Percentiles rank a stretch among this genome's conserved stretches.
phyloP scores from a whole-genome alignment of 768 basidiomycete genomes.

The Kwoniella botswanensis region DNA sequence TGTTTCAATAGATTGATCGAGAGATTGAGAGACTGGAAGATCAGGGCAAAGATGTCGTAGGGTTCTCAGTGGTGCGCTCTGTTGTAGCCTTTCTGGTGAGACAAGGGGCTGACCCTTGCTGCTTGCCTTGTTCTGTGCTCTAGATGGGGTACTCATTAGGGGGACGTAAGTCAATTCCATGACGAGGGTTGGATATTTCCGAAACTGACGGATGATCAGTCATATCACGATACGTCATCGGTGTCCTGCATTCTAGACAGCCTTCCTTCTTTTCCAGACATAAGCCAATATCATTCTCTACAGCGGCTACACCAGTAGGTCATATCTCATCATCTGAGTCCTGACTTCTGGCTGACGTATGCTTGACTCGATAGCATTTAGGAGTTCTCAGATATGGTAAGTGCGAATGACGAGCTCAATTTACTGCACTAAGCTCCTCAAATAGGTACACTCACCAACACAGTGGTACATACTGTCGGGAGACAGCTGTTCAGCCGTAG shows the following conservation, averaged over 20 bases:
- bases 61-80: slow-evolving; percentile 39
- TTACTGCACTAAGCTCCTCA: slow-evolving; percentile 2
- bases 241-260: slow-evolving; percentile 41
- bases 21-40: slow-evolving; percentile 46
- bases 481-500: slow-evolving; percentile 43
- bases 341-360: slow-evolving; percentile 2
- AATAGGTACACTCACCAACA: slow-evolving; percentile 37
- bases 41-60: slow-evolving; percentile 32
- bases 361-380: slow-evolving; percentile 33
- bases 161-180: slow-evolving; percentile 43
- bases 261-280: slow-evolving; percentile 46
- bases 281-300: slow-evolving; percentile 50
- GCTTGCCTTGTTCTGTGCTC: not conserved
- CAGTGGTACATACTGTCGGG: slow-evolving; percentile 38
- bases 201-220: slow-evolving; percentile 26
- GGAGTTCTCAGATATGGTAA: slow-evolving; percentile 48
- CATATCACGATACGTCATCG: slow-evolving; percentile 52
- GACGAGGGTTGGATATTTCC: too few species aligned
- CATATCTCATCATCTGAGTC: too few species aligned
- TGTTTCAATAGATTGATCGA: slow-evolving; percentile 29
- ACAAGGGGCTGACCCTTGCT: not conserved
- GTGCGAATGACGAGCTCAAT: slow-evolving; percentile 9
- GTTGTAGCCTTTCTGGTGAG: not conserved
- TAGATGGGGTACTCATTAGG: slow-evolving; percentile 55
- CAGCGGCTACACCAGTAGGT: slow-evolving; percentile 52